Percentiles rank a stretch among this genome's conserved stretches.
phyloP scores from a whole-genome alignment of 176 grass and related monocot genomes.

The Aegilops tauschii region DNA sequence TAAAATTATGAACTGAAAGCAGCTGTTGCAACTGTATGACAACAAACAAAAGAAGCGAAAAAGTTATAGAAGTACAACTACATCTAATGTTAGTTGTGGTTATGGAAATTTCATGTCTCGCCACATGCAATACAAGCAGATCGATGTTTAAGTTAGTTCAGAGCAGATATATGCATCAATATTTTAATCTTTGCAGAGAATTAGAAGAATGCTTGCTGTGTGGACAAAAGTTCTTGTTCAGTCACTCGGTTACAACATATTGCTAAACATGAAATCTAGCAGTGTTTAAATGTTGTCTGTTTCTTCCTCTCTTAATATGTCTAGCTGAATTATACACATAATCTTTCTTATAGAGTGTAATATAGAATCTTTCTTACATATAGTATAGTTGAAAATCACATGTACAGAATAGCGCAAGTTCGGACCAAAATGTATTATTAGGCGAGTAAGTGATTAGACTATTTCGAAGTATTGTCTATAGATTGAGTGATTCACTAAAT shows the following conservation, averaged over 20 bases:
- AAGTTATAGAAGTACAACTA: too few species aligned
- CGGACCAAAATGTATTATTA: too few species aligned
- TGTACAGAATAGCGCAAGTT: not conserved
- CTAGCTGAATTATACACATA: not conserved
- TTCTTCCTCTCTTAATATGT: not conserved
- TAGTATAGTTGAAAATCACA: not conserved
- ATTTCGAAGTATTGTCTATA: not conserved
- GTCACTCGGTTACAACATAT: not conserved
- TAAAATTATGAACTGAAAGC: too few species aligned
- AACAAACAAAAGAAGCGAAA: too few species aligned
- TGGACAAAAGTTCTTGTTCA: not conserved
- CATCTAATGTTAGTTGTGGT: too few species aligned
- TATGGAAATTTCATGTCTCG: too few species aligned
- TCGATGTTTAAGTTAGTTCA: too few species aligned
- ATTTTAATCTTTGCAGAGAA: not conserved
- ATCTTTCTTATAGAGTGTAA: not conserved
- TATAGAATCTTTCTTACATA: not conserved
- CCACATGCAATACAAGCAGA: too few species aligned
- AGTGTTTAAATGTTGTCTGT: too few species aligned
- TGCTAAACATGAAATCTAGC: not conserved
- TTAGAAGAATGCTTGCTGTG: not conserved
- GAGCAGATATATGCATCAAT: not conserved
- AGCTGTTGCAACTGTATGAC: too few species aligned
- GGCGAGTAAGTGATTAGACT: not conserved
- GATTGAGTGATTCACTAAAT: not conserved